These are phyloP conservation scores for Erythrophleum ivorense DNA, from an alignment of 331 rosid species.

Conservation along the genomic window DNA sequence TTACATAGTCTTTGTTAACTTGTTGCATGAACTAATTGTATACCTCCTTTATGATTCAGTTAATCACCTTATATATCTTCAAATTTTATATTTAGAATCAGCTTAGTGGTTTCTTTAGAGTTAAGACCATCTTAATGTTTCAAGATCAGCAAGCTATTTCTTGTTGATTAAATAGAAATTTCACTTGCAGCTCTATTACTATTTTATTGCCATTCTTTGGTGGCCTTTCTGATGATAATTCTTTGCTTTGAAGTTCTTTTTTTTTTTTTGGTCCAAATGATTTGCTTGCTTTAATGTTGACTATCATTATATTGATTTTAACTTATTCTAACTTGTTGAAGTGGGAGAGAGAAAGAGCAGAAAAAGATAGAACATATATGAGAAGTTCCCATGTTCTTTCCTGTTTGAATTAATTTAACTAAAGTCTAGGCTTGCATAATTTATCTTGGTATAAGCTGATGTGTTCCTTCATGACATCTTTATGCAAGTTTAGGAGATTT, in stretches of 20 bases:
- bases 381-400: not conserved
- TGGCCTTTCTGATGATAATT: not conserved
- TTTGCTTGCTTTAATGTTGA: not conserved
- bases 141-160: slow-evolving; percentile 7
- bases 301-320: not conserved
- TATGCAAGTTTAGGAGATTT: slow-evolving; percentile 17
- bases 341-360: not conserved
- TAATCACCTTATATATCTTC: slow-evolving; percentile 18
- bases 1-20: slow-evolving; percentile 30
- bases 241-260: not conserved
- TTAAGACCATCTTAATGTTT: slow-evolving; percentile 18
- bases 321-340: not conserved
- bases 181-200: not conserved
- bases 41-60: slow-evolving; percentile 22
- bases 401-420: slow-evolving; percentile 25
- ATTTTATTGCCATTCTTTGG: slow-evolving; percentile 8
- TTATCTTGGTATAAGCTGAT: slow-evolving; percentile 2
- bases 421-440: slow-evolving; percentile 11
- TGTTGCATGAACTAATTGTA: slow-evolving; percentile 25
- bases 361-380: not conserved
- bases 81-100: slow-evolving; percentile 2
- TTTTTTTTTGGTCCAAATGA: not conserved
- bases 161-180: not conserved
- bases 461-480: slow-evolving; percentile 23
- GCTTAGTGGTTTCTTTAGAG: slow-evolving; percentile 19